A percentile compares a stretch with the other conserved stretches of the same genome.
These are phyloP conservation scores for Colletotrichum musae DNA, from an alignment of 2,329 filamentous ascomycete species.

Conservation along the genomic window DNA sequence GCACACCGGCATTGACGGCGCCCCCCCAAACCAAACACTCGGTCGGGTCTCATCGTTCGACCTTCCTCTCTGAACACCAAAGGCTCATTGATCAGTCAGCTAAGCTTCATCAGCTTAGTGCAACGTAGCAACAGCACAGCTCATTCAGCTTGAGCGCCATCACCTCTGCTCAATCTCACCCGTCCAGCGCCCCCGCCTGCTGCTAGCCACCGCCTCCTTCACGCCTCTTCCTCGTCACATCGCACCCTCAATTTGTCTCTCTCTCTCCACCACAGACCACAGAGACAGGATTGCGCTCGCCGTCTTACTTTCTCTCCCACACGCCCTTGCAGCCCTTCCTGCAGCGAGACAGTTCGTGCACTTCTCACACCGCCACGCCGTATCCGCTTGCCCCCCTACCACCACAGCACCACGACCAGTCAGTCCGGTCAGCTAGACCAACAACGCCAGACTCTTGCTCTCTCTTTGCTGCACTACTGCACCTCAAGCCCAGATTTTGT, in stretches of 20 bases:
- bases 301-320: not conserved
- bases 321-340: not conserved
- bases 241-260: not conserved
- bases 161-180: not conserved
- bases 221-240: not conserved
- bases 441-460: slow-evolving; percentile 7
- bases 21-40: not conserved
- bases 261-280: not conserved
- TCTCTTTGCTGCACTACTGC: slow-evolving; percentile 23
- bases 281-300: not conserved
- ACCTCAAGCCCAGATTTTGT: slow-evolving; percentile 16
- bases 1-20: slow-evolving; percentile 7
- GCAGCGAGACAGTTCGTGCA: too few relatives aligned
- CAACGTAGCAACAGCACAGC: too few relatives aligned
- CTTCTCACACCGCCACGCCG: not conserved
- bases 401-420: not conserved
- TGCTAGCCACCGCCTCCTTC: not conserved
- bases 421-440: slow-evolving; percentile 14
- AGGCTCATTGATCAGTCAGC: too few relatives aligned
- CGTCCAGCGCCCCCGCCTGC: too few relatives aligned
- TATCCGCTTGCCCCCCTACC: not conserved
- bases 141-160: too few relatives aligned
- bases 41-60: not conserved
- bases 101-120: too few relatives aligned
- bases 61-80: too few relatives aligned